Base-by-base conservation (phyloP, 768 basidiomycete species). In the Tricholoma bakamatsutake region DNA sequence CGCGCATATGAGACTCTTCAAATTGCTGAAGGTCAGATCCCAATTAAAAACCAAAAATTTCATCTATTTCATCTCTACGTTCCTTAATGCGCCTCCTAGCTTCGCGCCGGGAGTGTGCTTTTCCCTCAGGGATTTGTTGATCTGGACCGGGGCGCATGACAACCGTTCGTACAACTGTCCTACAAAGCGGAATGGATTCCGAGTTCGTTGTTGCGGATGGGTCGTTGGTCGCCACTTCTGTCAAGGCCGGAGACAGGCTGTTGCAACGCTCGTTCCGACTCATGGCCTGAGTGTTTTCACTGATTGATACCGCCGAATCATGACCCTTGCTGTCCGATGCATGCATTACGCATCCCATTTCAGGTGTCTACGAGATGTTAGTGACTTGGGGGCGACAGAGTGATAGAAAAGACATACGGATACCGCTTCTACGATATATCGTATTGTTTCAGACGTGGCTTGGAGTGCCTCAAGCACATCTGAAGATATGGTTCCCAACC, bases 11-110 rank as follows among this genome's bases (percentile, higher is more conserved):
- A 7, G 7, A 40, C 39, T 43, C 21, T 45, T 13, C 11, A 24
- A 27, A 45, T 27, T 45, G 11, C 43, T 45, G 18, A 13, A 40
- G 21, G 43, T 24, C 12, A 45, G 12, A 27, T 45, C 4, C 9
- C 21, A 45, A 34, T 58, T 57, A 73, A 53, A 68, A 74, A 0
- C 78, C 80, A 64, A 87, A 87, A 18, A 88, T 87, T n/a, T 78
- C 79, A 59, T 88, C 86, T 35, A 88, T 88, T 62, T 86, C 86
- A 59, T 88, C 78, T 53, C 61, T 17, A 42, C 5, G 6, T 28
- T 11, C 17, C 56, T 66, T 79, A 58, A 69, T 74, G 59, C 72
- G 74, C 56, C 68, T 73, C 59, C 71, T 76, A 53, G 59, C 63
- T 42, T 33, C 21, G 17, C 8, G 24, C 2, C 33, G 13, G 31